Conservation (phyloP, 2,329 filamentous ascomycete species). For the Alternaria sp. region DNA sequence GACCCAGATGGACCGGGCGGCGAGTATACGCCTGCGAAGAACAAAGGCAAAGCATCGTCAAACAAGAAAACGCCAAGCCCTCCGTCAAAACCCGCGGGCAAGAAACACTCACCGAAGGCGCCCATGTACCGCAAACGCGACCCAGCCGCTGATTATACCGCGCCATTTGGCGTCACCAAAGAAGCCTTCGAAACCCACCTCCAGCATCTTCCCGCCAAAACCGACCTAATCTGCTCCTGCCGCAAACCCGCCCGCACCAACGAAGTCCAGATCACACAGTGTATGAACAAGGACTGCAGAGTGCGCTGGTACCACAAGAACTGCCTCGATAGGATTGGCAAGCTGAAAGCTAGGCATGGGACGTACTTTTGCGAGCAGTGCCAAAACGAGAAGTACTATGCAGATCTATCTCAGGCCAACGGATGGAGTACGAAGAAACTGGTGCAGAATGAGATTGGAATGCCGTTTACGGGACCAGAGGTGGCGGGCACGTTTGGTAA, state of each 20-base stretch:
- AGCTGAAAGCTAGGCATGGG: slow-evolving; percentile 13
- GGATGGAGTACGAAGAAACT: background rate
- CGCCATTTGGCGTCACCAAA: slow-evolving; percentile 1
- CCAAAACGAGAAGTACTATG: slow-evolving; percentile 9
- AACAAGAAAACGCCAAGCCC: background rate
- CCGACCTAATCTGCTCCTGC: slow-evolving; percentile 27
- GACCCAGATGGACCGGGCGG: background rate
- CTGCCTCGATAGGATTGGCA: slow-evolving; percentile 24
- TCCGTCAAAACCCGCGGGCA: background rate
- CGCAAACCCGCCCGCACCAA: slow-evolving; percentile 12
- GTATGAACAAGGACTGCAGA: slow-evolving; percentile 17
- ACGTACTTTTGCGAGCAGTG: slow-evolving; percentile 18
- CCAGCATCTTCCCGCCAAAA: slow-evolving; percentile 2
- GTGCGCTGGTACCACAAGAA: slow-evolving; percentile 30
- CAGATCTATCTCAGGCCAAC: background rate
- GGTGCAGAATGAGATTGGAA: background rate
- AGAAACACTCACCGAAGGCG: background rate
- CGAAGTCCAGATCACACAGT: slow-evolving; percentile 20
- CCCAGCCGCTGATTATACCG: background rate
- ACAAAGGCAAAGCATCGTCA: background rate
- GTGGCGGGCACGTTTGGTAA: background rate
- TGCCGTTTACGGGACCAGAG: background rate
- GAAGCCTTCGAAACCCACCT: slow-evolving; percentile 3
- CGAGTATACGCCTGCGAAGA: background rate
- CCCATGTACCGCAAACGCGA: slow-evolving; percentile 12